A percentile compares a stretch with the other conserved stretches of the same genome.
These are phyloP conservation scores for Hypoxylon crocopeplum DNA, from an alignment of 495 filamentous ascomycete genomes.

Conservation along the genomic window DNA sequence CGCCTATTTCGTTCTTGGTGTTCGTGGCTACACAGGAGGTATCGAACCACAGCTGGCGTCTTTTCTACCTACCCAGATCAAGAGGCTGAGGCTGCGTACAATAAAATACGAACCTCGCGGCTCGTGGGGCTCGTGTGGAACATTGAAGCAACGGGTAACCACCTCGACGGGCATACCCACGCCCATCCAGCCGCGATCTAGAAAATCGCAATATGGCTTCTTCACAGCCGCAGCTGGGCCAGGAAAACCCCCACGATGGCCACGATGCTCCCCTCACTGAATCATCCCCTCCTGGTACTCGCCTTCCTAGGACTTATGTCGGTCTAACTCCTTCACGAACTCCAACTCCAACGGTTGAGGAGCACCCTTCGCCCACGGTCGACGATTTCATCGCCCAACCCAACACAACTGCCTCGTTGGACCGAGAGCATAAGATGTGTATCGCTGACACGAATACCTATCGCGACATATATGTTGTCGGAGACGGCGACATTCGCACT, in stretches of 20 bases:
- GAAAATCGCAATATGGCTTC: constrained; percentile 1
- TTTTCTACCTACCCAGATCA: no score
- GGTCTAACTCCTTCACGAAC: constrained; percentile 1
- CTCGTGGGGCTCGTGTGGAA: no score
- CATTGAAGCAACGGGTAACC: no score
- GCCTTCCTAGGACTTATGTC: neutral
- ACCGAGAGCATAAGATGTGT: constrained; percentile 3
- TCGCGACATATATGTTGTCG: neutral
- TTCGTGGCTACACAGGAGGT: no score
- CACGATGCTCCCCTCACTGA: neutral
- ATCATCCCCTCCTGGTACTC: neutral
- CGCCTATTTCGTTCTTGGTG: no score
- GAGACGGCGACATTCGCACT: no score
- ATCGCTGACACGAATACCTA: constrained; percentile 17
- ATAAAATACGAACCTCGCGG: no score
- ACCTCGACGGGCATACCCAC: no score
- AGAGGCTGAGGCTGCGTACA: no score
- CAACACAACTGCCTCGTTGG: neutral
- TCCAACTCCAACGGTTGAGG: constrained; percentile 1
- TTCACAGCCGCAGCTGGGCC: constrained; percentile 4
- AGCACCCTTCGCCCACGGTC: neutral
- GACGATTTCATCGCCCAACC: neutral
- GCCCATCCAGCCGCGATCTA: no score
- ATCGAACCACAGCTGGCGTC: no score
- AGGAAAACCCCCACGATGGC: neutral